These are phyloP conservation scores for Sindora glabra DNA, from an alignment of 306 rosid genomes.

Conservation along the genomic window DNA sequence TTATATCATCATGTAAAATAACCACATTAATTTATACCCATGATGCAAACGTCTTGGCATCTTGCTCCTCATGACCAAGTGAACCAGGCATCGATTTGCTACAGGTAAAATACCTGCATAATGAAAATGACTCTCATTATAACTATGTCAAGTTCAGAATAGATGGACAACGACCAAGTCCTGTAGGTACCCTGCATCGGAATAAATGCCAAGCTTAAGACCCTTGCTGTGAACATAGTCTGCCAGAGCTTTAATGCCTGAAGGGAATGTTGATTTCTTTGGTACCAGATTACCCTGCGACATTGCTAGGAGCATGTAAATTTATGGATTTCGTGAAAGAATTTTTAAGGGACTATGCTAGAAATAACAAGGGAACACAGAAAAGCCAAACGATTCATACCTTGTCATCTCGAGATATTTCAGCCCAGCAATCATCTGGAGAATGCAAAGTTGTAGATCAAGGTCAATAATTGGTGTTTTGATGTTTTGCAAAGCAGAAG, in stretches of 20 bases:
- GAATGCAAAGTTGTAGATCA: neutral
- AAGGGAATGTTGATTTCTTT: conserved; percentile 79
- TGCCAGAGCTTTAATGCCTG: conserved; percentile 87
- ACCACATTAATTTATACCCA: conserved; percentile 48
- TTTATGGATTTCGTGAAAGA: neutral
- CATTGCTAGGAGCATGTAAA: neutral
- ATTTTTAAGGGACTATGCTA: neutral
- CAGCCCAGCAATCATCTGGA: conserved; percentile 99
- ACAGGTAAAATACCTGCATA: conserved; percentile 73
- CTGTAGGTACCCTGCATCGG: conserved; percentile 90
- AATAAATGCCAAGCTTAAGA: conserved; percentile 89
- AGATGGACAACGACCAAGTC: neutral
- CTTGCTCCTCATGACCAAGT: conserved; percentile 80
- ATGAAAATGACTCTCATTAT: neutral
- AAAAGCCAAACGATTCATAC: conserved; percentile 20
- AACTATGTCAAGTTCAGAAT: neutral
- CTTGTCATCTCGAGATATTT: conserved; percentile 55
- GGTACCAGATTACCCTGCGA: conserved; percentile 63
- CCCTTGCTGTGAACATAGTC: conserved; percentile 90
- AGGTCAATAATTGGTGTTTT: neutral
- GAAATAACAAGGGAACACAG: neutral
- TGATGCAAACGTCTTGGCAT: conserved; percentile 84
- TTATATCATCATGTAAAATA: neutral
- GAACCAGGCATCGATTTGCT: conserved; percentile 95
- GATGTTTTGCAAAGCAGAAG: neutral